phyloP scores from a whole-genome alignment of 2,329 filamentous ascomycete genomes.

The Botryosphaeria dothidea region DNA sequence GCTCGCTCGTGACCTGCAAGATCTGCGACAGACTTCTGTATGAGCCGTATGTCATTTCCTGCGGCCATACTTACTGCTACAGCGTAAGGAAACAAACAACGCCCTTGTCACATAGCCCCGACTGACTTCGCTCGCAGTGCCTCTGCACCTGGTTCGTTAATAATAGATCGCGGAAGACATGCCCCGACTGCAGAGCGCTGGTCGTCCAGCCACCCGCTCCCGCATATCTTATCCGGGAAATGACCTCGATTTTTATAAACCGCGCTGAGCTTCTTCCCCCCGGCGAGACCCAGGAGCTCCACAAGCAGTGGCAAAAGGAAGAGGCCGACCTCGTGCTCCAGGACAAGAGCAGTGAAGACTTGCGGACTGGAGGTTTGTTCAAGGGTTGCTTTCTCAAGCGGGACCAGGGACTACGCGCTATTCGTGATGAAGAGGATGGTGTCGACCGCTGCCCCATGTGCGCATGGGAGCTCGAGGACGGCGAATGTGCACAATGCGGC shows the following conservation, averaged over 20 bases:
- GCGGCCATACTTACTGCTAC: conserved; percentile 74
- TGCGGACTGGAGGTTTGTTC: conserved; percentile 60
- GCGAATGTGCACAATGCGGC: conserved; percentile 56
- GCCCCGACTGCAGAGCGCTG: conserved; percentile 65
- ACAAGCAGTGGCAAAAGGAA: conserved; percentile 57
- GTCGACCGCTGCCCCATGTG: conserved; percentile 65
- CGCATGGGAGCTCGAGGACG: conserved; percentile 64
- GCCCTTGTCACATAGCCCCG: conserved; percentile 30
- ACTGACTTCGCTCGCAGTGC: conserved; percentile 47
- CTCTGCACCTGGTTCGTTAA: conserved; percentile 57
- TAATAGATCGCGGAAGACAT: conserved; percentile 62
- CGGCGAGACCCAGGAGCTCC: conserved; percentile 64
- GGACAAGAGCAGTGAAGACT: conserved; percentile 58
- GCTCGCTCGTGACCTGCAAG: conserved; percentile 64
- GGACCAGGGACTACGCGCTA: conserved; percentile 3
- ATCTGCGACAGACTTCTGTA: conserved; percentile 69
- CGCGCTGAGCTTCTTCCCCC: conserved; percentile 62
- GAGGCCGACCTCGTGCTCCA: conserved; percentile 61
- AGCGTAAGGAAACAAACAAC: conserved; percentile 46
- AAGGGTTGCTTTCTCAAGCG: conserved; percentile 57
- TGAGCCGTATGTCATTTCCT: conserved; percentile 68
- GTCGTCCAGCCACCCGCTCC: conserved; percentile 63
- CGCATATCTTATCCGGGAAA: conserved; percentile 65
- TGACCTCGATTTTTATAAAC: conserved; percentile 63
- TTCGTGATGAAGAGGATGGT: conserved; percentile 52